Evolutionary conservation across 2,329 filamentous ascomycete genomes (phyloP).

Genomic region (Verticillium alfalfae): DNA sequence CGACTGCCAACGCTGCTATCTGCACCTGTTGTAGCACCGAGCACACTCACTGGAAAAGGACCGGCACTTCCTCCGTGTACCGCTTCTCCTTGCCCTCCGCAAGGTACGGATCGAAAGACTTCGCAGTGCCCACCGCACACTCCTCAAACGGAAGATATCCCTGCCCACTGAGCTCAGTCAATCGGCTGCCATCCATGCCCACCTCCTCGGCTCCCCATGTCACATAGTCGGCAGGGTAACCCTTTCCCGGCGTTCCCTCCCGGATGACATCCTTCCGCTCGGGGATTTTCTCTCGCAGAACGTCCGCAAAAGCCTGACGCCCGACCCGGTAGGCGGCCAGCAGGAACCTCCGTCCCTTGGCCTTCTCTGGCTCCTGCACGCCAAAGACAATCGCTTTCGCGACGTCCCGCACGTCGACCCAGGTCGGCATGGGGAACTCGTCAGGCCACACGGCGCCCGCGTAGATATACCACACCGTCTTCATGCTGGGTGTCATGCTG

Average conservation of each 20-base stretch:
- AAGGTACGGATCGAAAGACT: neutral
- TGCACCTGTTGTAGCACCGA: no score
- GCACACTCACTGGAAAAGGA: neutral
- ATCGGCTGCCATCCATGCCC: constrained; percentile 1
- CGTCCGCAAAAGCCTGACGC: constrained; percentile 4
- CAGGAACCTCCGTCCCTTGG: constrained; percentile 2
- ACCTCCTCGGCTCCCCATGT: neutral
- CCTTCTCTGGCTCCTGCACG: neutral
- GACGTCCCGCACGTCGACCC: constrained; percentile 10
- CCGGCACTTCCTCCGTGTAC: constrained; percentile 1
- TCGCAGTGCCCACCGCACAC: neutral
- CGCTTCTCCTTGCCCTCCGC: constrained; percentile 1
- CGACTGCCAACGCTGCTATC: no score
- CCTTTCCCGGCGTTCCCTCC: constrained; percentile 6
- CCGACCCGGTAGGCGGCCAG: neutral
- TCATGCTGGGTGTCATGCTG: constrained; percentile 5
- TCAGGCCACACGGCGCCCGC: constrained; percentile 1
- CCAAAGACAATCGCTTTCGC: constrained; percentile 5
- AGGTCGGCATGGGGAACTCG: neutral
- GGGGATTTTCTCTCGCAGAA: constrained; percentile 4
- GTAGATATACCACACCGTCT: constrained; percentile 1
- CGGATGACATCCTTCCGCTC: constrained; percentile 1
- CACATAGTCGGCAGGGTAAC: constrained; percentile 5
- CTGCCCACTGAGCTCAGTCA: neutral
- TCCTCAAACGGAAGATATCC: neutral